These are phyloP conservation scores for Gracilaria domingensis DNA, from an alignment of 23 red algal genomes.

Conservation along the genomic window DNA sequence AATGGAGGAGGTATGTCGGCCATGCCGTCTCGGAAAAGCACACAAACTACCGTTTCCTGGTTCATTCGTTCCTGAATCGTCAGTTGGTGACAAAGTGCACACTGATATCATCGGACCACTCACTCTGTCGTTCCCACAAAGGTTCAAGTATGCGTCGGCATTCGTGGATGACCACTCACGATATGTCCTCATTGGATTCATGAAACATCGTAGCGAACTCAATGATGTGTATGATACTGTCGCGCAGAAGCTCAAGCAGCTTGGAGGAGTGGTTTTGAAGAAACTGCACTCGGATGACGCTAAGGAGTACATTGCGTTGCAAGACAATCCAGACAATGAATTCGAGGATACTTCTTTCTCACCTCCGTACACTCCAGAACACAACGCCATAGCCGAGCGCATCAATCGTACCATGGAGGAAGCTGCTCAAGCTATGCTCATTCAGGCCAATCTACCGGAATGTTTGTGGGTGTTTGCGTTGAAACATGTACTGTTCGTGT, in stretches of 20 bases:
- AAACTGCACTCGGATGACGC: not conserved
- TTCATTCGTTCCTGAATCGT: not conserved
- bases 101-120: constrained; percentile 23
- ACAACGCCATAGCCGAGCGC: constrained; percentile 25
- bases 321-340: not conserved
- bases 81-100: constrained; percentile 22
- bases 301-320: not conserved
- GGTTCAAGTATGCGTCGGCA: constrained; percentile 32
- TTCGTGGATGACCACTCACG: constrained; percentile 53
- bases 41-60: constrained; percentile 39
- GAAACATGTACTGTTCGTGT: not conserved
- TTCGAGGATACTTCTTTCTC: not conserved
- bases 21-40: constrained; percentile 19
- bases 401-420: constrained; percentile 35
- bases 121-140: not conserved
- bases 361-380: constrained; percentile 29
- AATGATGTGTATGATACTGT: not conserved
- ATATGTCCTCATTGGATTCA: constrained; percentile 19
- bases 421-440: not conserved
- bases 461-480: not conserved
- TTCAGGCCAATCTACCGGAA: no score
- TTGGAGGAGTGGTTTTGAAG: not conserved
- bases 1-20: constrained; percentile 18
- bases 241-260: constrained; percentile 23
- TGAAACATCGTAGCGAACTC: not conserved